Conservation (phyloP, 116 monocot species). For the Phalaenopsis hybrid region DNA sequence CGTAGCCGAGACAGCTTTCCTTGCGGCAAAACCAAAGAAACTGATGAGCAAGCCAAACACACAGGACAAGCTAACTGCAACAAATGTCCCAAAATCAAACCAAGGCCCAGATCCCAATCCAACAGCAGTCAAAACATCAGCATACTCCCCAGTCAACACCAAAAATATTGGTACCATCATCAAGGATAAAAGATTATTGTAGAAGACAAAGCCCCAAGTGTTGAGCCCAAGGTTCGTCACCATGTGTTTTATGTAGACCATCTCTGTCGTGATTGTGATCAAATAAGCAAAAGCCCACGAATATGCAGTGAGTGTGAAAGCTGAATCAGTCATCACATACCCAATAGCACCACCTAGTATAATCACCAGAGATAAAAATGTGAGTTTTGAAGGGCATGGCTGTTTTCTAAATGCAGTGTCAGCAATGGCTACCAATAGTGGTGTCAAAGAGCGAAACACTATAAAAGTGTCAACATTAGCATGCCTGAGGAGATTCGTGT, state of each 20-base stretch:
- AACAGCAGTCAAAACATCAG: constrained; percentile 26
- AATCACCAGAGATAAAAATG: constrained; percentile 55
- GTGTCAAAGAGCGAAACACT: constrained; percentile 75
- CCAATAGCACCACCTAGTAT: constrained; percentile 64
- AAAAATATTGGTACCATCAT: constrained; percentile 60
- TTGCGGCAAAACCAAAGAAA: constrained; percentile 81
- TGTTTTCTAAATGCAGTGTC: constrained; percentile 71
- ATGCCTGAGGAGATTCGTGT: constrained; percentile 78
- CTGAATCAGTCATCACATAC: constrained; percentile 62
- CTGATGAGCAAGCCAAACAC: constrained; percentile 67
- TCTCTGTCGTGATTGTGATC: constrained; percentile 68
- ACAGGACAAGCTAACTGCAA: constrained; percentile 55
- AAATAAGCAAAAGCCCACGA: constrained; percentile 81
- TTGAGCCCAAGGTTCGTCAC: constrained; percentile 70
- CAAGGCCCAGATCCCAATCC: constrained; percentile 9
- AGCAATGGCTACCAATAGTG: constrained; percentile 65
- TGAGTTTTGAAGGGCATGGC: constrained; percentile 75
- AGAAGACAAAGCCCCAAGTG: constrained; percentile 81
- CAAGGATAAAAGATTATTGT: constrained; percentile 66
- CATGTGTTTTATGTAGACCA: constrained; percentile 92
- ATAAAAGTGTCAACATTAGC: constrained; percentile 94
- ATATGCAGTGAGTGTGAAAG: constrained; percentile 66
- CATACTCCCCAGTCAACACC: constrained; percentile 63
- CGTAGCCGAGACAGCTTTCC: constrained; percentile 79
- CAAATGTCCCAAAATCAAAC: constrained; percentile 27